Base-by-base conservation (phyloP, 2,329 filamentous ascomycete species). In the Penicillium sp. region DNA sequence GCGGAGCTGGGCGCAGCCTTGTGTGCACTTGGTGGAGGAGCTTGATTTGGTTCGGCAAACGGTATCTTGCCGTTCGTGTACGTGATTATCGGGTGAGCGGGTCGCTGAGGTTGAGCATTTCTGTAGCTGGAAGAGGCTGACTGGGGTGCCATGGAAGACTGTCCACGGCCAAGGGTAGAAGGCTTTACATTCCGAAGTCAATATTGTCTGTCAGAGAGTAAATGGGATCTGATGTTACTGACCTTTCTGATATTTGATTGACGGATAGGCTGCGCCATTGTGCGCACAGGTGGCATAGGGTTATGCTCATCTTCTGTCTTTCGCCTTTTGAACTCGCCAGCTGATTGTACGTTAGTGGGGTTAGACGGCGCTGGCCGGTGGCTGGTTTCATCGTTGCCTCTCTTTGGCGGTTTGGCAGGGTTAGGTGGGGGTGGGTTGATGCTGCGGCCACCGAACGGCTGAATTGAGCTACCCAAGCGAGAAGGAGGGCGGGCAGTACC, bases 51-150 rank as follows among this genome's bases (percentile, higher is more conserved):
- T 19, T 92, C 84, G 7, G 91, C 91, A 69, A 97, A 97, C 2
- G 91, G 89, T 63, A 97, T 97, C 28, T 88, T 86, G n/a, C 86
- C 89, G 74, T 89, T 96, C 8, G 90, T 89, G 57, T 93, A 87
- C 69, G 93, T 89, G n/a, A 88, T 84, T 84, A 93, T 91, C 64
- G 89, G 88, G 66, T 91, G 87, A 1, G 78, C 81, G 3, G 82
- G 76, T 70, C 88, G 87, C 49, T 77, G 74, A 36, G 88, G 84
- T 61, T 82, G 79, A 42, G 76, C 80, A 37, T 69, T 67, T 58
- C 76, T 75, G 61, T 74, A 71, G 44, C 71, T 66, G 4, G 72
- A 69, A 33, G 69, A 65, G 31, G 66, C 67, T 17, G 65, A 38
- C 40, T 70, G 70, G 22, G 67, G 65, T 41, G 69, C 64, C 46